These are phyloP conservation scores for Cerrena zonata DNA, from an alignment of 1,284 basidiomycete species.

Conservation along the genomic window DNA sequence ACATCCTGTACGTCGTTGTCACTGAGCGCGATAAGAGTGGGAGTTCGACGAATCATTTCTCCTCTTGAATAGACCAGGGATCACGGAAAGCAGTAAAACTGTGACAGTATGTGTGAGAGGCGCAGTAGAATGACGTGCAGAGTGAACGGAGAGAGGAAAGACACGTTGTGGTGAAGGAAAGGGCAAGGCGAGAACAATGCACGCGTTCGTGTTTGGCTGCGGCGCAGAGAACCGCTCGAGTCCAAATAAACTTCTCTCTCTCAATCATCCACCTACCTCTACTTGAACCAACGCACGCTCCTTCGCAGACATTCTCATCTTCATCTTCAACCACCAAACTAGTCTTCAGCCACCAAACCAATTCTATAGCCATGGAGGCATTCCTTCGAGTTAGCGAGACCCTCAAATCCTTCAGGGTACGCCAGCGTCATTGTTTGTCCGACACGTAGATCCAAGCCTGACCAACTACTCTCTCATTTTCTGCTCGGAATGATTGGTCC, in stretches of 20 bases:
- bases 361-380: conserved; percentile 45
- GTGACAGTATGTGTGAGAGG: conserved; percentile 1
- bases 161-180: background rate
- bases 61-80: too few species aligned
- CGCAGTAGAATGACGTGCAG: conserved; percentile 1
- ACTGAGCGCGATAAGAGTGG: conserved; percentile 67
- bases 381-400: conserved; percentile 60
- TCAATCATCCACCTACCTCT: conserved; percentile 1
- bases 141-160: background rate
- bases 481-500: background rate
- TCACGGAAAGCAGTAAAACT: too few species aligned
- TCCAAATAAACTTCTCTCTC: background rate
- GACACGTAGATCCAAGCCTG: background rate
- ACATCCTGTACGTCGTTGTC: conserved; percentile 72
- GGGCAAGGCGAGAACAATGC: background rate
- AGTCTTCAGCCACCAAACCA: background rate
- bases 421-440: conserved; percentile 20
- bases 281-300: conserved; percentile 4
- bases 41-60: conserved; percentile 67
- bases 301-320: conserved; percentile 3
- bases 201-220: background rate
- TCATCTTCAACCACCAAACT: background rate
- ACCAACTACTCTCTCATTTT: background rate
- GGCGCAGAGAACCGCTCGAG: background rate
- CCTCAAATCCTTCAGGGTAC: conserved; percentile 67